A percentile compares a stretch with the other conserved stretches of the same genome.
phyloP scores from a whole-genome alignment of 1,284 basidiomycete species.

The Dichomitus squalens region DNA sequence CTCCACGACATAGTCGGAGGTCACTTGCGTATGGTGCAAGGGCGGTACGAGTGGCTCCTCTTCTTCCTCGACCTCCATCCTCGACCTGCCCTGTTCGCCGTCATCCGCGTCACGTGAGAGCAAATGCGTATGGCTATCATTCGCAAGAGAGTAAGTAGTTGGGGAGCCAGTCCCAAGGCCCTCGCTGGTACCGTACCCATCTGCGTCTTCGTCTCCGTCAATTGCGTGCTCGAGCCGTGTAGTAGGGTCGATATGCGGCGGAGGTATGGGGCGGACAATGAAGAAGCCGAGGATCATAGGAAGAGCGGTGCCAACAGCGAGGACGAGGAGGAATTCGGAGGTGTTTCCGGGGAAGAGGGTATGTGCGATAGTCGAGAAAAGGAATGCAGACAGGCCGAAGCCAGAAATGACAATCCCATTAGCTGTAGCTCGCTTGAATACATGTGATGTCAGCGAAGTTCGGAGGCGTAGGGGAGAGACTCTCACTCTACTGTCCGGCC shows the following conservation, averaged over 20 bases:
- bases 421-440: slow-evolving; percentile 63
- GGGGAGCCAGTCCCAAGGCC: slow-evolving; percentile 20
- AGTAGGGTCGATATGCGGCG: slow-evolving; percentile 33
- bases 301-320: slow-evolving; percentile 69
- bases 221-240: slow-evolving; percentile 21
- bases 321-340: slow-evolving; percentile 66
- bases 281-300: slow-evolving; percentile 72
- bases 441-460: not conserved
- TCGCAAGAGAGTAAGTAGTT: slow-evolving; percentile 30
- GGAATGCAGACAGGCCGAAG: slow-evolving; percentile 84
- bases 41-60: slow-evolving; percentile 13
- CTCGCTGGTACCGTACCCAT: slow-evolving; percentile 23
- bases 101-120: slow-evolving; percentile 27
- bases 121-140: slow-evolving; percentile 32
- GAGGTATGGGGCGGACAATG: slow-evolving; percentile 61
- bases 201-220: slow-evolving; percentile 14
- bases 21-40: slow-evolving; percentile 9
- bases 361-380: slow-evolving; percentile 73
- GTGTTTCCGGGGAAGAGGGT: slow-evolving; percentile 71
- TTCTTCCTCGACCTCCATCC: slow-evolving; percentile 15
- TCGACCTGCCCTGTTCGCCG: not conserved
- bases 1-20: slow-evolving; percentile 31
- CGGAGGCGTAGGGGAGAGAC: slow-evolving; percentile 3
- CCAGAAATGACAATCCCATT: slow-evolving; percentile 79
- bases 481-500: slow-evolving; percentile 52